Conservation (phyloP, 1,284 basidiomycete genomes). For the Thecaphora thlaspeos region DNA sequence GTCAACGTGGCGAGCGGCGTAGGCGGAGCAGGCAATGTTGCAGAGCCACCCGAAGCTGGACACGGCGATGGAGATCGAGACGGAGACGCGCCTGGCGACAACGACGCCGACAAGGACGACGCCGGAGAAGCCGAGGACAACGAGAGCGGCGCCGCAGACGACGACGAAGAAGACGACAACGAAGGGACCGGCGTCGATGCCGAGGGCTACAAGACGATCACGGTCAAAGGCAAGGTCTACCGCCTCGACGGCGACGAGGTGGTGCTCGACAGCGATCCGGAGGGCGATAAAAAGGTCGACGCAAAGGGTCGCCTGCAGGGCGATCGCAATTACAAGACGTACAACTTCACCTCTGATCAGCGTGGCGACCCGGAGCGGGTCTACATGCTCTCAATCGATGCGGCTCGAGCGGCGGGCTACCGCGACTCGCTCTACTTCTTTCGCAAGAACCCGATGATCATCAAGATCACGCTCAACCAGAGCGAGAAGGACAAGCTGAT, state of each 20-base stretch:
- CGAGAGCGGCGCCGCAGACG: constrained; percentile 9
- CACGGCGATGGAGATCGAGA: too few species aligned
- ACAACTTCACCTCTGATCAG: constrained; percentile 78
- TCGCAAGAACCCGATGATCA: constrained; percentile 80
- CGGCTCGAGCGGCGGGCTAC: constrained; percentile 90
- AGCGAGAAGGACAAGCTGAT: constrained; percentile 88
- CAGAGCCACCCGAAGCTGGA: too few species aligned
- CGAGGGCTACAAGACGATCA: constrained; percentile 64
- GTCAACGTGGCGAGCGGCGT: too few species aligned
- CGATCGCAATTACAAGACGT: constrained; percentile 82
- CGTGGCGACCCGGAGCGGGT: constrained; percentile 74
- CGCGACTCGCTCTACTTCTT: constrained; percentile 96
- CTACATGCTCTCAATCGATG: constrained; percentile 96
- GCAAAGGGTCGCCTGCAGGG: constrained; percentile 77
- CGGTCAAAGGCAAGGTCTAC: constrained; percentile 73
- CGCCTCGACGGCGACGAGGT: constrained; percentile 84
- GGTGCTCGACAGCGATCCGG: constrained; percentile 75
- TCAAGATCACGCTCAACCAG: constrained; percentile 68
- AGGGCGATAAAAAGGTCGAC: constrained; percentile 90
- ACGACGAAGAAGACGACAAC: constrained; percentile 11
- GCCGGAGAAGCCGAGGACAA: too few species aligned
- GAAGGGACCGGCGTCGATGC: constrained; percentile 24
- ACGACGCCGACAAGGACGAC: too few species aligned
- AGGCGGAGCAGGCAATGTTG: too few species aligned
- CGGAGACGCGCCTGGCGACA: too few species aligned